phyloP scores from a whole-genome alignment of 176 grass and related monocot species.

The Olyra latifolia region DNA sequence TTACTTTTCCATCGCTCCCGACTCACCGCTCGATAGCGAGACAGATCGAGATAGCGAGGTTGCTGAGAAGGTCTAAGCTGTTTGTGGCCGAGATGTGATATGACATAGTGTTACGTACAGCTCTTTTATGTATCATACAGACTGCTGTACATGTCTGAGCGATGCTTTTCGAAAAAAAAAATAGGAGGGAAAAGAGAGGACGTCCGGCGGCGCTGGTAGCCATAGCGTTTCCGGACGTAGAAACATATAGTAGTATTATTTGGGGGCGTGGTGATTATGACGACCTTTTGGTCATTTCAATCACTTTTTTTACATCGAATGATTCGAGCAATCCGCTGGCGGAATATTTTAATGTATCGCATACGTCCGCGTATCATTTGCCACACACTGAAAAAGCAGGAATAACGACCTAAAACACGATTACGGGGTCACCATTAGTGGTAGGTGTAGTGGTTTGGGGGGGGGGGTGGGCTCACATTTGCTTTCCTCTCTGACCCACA shows the following conservation, averaged over 20 bases:
- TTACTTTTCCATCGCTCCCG: no score
- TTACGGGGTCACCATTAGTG: slow-evolving; percentile 54
- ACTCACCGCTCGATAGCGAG: no score
- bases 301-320: slow-evolving; percentile 50
- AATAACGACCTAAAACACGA: slow-evolving; percentile 65
- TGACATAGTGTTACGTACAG: no score
- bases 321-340: slow-evolving; percentile 46
- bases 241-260: slow-evolving; percentile 23
- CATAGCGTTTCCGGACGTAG: background rate
- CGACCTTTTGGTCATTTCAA: slow-evolving; percentile 65
- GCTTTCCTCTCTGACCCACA: background rate
- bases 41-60: no score
- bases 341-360: slow-evolving; percentile 48
- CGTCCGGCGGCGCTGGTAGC: background rate
- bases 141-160: no score
- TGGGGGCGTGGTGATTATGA: slow-evolving; percentile 40
- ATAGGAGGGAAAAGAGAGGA: no score
- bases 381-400: slow-evolving; percentile 6
- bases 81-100: no score
- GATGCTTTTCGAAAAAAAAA: no score
- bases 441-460: slow-evolving; percentile 51
- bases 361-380: slow-evolving; percentile 61
- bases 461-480: slow-evolving; percentile 31
- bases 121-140: no score
- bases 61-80: no score